phyloP scores from a whole-genome alignment of 345 rosid species.

The Eucalyptus curtisii region DNA sequence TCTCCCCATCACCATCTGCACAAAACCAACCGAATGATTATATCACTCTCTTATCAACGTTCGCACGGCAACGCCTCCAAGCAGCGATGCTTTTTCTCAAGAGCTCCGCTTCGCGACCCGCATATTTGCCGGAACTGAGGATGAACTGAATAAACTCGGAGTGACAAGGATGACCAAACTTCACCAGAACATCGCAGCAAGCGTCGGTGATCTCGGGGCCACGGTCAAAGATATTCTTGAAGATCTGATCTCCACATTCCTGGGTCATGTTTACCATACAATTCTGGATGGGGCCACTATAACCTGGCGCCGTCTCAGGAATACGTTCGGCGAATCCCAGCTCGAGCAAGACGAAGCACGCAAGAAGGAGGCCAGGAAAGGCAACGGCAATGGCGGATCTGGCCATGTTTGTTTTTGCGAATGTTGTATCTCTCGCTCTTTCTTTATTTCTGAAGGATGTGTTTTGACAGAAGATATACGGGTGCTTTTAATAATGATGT shows the following conservation, averaged over 20 bases:
- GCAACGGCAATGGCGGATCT: neutral
- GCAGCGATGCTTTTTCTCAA: neutral
- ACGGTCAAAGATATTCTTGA: neutral
- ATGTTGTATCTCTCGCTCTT: neutral
- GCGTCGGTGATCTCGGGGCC: neutral
- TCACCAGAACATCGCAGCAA: neutral
- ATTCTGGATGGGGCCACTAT: neutral
- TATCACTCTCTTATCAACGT: neutral
- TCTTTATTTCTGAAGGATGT: neutral
- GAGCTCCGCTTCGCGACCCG: neutral
- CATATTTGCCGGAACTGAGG: neutral
- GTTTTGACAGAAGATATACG: neutral
- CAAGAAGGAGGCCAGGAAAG: neutral
- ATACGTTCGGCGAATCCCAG: neutral
- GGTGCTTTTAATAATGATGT: neutral
- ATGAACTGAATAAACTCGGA: neutral
- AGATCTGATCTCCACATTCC: neutral
- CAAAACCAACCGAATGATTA: neutral
- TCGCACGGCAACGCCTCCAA: neutral
- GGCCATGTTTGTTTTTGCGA: neutral
- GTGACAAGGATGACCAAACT: neutral
- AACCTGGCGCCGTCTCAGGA: neutral
- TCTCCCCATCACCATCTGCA: neutral
- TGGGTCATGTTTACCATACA: neutral
- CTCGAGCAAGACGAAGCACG: neutral